These are phyloP conservation scores for Cladosporium colombiae DNA, from an alignment of 2,329 filamentous ascomycete species.

Conservation along the genomic window DNA sequence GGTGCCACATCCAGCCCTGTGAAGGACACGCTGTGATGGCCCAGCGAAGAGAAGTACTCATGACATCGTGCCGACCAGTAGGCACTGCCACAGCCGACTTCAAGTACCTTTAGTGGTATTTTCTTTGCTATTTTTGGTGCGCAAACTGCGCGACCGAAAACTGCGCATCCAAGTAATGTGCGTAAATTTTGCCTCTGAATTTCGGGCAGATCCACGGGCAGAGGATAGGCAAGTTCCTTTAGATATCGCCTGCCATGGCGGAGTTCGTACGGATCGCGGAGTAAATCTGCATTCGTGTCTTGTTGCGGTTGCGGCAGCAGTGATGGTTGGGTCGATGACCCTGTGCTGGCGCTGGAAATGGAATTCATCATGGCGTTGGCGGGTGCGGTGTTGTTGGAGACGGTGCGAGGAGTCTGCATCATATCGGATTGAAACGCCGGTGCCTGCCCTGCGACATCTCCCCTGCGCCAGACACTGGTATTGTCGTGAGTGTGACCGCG, in stretches of 20 bases:
- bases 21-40: constrained; percentile 71
- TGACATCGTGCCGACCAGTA: constrained; percentile 91
- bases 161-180: constrained; percentile 76
- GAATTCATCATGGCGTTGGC: neutral
- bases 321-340: constrained; percentile 2
- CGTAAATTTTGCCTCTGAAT: constrained; percentile 84
- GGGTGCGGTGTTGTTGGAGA: constrained; percentile 1
- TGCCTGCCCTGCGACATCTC: constrained; percentile 9
- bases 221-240: constrained; percentile 77
- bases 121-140: constrained; percentile 65
- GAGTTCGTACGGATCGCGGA: constrained; percentile 44
- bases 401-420: constrained; percentile 17
- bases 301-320: constrained; percentile 4
- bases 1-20: constrained; percentile 81
- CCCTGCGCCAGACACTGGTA: constrained; percentile 13
- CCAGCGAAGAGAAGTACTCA: constrained; percentile 70
- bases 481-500: neutral
- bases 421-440: constrained; percentile 3
- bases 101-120: constrained; percentile 75
- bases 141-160: constrained; percentile 79
- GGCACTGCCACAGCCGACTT: constrained; percentile 82
- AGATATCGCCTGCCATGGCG: constrained; percentile 83
- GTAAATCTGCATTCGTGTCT: constrained; percentile 2
- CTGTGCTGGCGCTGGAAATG: constrained; percentile 16
- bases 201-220: constrained; percentile 84